phyloP scores from a whole-genome alignment of 345 rosid species.

The Combretum micranthum region DNA sequence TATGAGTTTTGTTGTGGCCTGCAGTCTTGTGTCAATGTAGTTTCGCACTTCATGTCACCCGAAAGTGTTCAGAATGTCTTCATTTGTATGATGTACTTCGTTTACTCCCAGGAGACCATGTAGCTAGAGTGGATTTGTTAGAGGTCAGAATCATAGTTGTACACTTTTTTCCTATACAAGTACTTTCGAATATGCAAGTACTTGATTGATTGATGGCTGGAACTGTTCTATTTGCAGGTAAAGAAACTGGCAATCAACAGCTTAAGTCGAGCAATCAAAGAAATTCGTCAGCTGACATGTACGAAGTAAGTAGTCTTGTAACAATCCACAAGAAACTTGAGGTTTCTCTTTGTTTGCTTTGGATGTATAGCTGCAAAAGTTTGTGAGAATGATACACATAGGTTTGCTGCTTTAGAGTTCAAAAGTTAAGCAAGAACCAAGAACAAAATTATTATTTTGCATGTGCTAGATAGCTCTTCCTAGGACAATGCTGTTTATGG shows the following conservation, averaged over 20 bases:
- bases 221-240: conserved; percentile 38
- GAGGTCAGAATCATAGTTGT: conserved; percentile 41
- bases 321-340: not conserved
- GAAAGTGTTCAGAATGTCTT: conserved; percentile 65
- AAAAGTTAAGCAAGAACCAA: too few species aligned
- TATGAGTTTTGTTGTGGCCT: conserved; percentile 8
- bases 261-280: conserved; percentile 55
- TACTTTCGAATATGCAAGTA: too few species aligned
- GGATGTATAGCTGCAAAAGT: too few species aligned
- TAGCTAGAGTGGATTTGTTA: conserved; percentile 51
- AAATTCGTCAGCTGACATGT: conserved; percentile 67
- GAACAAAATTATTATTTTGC: too few species aligned
- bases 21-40: conserved; percentile 90
- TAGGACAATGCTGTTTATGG: too few species aligned
- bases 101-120: conserved; percentile 60
- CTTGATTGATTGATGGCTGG: conserved; percentile 1
- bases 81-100: conserved; percentile 60
- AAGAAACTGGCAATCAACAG: conserved; percentile 75
- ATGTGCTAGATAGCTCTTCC: too few species aligned
- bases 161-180: not conserved
- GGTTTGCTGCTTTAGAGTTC: too few species aligned
- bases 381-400: too few species aligned
- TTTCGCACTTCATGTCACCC: conserved; percentile 80
- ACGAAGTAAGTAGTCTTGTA: conserved; percentile 19
- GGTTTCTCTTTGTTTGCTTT: not conserved